These are phyloP conservation scores for Jatropha curcas DNA, from an alignment of 345 rosid genomes.

Conservation along the genomic window DNA sequence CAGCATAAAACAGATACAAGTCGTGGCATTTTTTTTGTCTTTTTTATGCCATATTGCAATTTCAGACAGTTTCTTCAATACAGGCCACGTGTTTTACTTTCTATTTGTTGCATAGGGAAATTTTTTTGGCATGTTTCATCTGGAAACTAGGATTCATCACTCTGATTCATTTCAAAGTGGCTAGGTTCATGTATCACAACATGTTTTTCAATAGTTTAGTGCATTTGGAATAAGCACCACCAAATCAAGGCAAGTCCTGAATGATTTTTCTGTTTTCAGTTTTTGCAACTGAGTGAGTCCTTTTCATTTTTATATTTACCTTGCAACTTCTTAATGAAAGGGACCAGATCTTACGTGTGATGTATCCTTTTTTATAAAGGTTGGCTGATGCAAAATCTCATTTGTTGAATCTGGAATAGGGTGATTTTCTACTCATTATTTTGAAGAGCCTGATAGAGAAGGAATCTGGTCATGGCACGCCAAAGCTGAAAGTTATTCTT, in stretches of 20 bases:
- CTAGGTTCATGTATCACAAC: background rate
- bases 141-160: background rate
- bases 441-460: conserved; percentile 86
- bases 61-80: background rate
- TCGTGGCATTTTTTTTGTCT: background rate
- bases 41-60: background rate
- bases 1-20: background rate
- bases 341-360: background rate
- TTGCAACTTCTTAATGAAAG: background rate
- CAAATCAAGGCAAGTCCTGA: background rate
- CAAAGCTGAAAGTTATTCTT: conserved; percentile 77
- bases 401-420: conserved; percentile 43
- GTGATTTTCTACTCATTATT: conserved; percentile 90
- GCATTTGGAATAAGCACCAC: background rate
- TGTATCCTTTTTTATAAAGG: background rate
- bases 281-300: background rate
- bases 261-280: background rate
- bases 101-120: background rate
- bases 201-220: background rate
- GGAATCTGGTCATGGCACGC: conserved; percentile 51
- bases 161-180: background rate
- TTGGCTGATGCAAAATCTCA: background rate
- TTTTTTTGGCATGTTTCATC: background rate
- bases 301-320: background rate
- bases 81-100: background rate